These are phyloP conservation scores for Lantana camara DNA, from an alignment of 257 asterid species.

Conservation along the genomic window DNA sequence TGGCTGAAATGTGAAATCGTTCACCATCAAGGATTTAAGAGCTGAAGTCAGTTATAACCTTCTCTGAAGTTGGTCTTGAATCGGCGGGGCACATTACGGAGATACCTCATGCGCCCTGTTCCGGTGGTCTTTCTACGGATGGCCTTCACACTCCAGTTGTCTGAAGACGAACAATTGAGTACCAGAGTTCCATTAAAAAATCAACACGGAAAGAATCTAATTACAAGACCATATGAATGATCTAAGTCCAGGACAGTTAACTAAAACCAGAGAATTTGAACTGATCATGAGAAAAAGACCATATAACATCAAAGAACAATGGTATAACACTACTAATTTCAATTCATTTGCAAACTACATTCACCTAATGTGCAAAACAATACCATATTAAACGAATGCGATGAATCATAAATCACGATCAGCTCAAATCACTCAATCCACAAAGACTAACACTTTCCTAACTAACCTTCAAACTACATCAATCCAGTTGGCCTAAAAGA, in stretches of 20 bases:
- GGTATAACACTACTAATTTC: background rate
- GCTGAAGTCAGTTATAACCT: conserved; percentile 35
- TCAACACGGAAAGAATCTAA: background rate
- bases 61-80: conserved; percentile 86
- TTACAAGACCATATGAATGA: too few species aligned
- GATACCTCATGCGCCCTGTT: conserved; percentile 86
- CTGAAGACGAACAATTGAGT: conserved; percentile 10
- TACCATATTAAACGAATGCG: background rate
- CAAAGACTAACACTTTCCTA: background rate
- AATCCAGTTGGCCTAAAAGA: too few species aligned
- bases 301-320: background rate
- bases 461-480: too few species aligned
- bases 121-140: conserved; percentile 85
- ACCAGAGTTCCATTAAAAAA: background rate
- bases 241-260: background rate
- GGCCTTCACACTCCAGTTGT: conserved; percentile 87
- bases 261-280: background rate
- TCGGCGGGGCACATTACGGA: conserved; percentile 70
- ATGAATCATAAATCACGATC: too few species aligned
- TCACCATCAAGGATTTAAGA: background rate
- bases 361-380: background rate
- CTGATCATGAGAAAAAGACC: background rate
- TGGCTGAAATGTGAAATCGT: background rate
- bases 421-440: background rate
- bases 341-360: background rate